Percentiles rank a stretch among this genome's conserved stretches.
phyloP scores from a whole-genome alignment of 345 rosid genomes.

The Firmiana major region DNA sequence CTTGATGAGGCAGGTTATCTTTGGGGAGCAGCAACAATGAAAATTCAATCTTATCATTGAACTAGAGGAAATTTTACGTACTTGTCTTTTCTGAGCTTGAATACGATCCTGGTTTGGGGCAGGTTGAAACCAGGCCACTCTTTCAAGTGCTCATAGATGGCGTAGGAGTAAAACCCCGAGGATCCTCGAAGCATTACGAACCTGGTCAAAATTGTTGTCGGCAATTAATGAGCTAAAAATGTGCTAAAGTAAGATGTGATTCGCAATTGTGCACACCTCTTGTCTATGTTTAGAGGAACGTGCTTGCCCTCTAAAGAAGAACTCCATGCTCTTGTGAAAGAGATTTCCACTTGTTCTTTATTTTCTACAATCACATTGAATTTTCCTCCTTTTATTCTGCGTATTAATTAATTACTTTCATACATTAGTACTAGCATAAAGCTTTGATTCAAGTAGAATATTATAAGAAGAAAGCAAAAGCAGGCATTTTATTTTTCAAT shows the following conservation, averaged over 20 bases:
- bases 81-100: slow-evolving; percentile 85
- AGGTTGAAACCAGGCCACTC: slow-evolving; percentile 88
- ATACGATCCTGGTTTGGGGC: slow-evolving; percentile 80
- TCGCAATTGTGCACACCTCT: slow-evolving; percentile 27
- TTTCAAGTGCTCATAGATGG: slow-evolving; percentile 60
- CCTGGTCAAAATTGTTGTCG: slow-evolving; percentile 33
- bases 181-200: slow-evolving; percentile 64
- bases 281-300: slow-evolving; percentile 58
- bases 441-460: not conserved
- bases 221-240: not conserved
- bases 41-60: not conserved
- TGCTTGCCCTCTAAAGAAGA: slow-evolving; percentile 30
- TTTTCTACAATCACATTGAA: slow-evolving; percentile 45
- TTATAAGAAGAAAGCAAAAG: not conserved
- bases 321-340: slow-evolving; percentile 50
- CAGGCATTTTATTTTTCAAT: not conserved
- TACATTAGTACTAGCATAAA: not conserved
- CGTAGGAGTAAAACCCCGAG: slow-evolving; percentile 77
- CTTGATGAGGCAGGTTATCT: not conserved
- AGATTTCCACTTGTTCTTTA: slow-evolving; percentile 60
- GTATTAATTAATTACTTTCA: not conserved
- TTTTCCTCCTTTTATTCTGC: slow-evolving; percentile 46
- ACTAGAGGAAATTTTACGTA: slow-evolving; percentile 12
- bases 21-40: not conserved
- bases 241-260: not conserved